Evolutionary conservation across 108 stramenopile species (phyloP).

Genomic region (Aurantiochytrium sp.): DNA sequence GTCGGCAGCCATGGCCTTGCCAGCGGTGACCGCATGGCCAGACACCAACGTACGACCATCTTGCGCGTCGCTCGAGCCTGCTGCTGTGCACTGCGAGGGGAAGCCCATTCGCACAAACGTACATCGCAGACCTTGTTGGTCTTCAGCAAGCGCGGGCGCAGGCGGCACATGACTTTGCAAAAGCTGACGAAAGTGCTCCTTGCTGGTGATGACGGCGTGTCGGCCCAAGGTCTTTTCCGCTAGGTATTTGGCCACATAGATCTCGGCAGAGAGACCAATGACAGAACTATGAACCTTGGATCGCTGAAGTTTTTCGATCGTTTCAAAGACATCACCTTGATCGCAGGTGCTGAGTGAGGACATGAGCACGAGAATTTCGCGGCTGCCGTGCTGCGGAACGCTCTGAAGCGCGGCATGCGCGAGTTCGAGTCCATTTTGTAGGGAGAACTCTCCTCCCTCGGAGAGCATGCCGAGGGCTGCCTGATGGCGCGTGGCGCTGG

Average conservation of each 20-base stretch:
- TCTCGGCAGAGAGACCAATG: slow-evolving; percentile 20
- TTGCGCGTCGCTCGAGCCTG: not conserved
- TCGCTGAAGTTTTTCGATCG: not conserved
- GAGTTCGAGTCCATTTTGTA: slow-evolving; percentile 12
- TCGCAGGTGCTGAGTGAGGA: slow-evolving; percentile 23
- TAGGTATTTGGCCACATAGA: slow-evolving; percentile 22
- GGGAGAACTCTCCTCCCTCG: not conserved
- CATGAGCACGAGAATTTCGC: slow-evolving; percentile 20
- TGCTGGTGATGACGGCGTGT: not conserved
- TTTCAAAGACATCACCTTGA: slow-evolving; percentile 24
- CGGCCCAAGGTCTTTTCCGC: slow-evolving; percentile 16
- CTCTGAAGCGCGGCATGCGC: slow-evolving; percentile 7
- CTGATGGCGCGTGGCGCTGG: not conserved
- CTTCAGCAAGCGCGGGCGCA: not conserved
- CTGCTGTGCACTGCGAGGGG: not conserved
- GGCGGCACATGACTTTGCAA: slow-evolving; percentile 15
- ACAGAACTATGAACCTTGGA: slow-evolving; percentile 15
- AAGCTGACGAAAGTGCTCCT: slow-evolving; percentile 13
- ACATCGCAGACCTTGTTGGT: not conserved
- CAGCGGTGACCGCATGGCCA: not conserved
- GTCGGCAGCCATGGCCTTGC: not conserved
- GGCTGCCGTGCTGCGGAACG: slow-evolving; percentile 23
- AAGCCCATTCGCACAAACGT: slow-evolving; percentile 4
- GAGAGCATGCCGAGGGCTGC: not conserved
- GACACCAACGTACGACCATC: not conserved